phyloP scores from a whole-genome alignment of 352 stramenopile genomes.

The Pythium dissotocum region DNA sequence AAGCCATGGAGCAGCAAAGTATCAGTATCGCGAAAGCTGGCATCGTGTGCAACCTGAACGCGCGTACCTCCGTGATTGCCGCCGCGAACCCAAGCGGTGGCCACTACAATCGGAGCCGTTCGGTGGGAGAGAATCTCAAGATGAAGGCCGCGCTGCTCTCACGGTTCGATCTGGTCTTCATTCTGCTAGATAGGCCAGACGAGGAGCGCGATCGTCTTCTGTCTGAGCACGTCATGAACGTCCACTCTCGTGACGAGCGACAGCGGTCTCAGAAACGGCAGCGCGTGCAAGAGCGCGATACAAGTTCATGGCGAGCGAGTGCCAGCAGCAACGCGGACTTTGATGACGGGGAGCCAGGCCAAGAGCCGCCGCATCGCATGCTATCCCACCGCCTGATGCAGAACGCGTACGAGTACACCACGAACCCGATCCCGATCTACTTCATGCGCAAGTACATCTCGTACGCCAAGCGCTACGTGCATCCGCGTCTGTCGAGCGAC shows the following conservation, averaged over 20 bases:
- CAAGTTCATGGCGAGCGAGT: neutral
- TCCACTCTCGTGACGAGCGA: slow-evolving; percentile 41
- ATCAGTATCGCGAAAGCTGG: slow-evolving; percentile 83
- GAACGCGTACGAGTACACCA: slow-evolving; percentile 30
- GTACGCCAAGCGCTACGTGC: slow-evolving; percentile 90
- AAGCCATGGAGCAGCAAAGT: slow-evolving; percentile 98
- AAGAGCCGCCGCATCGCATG: slow-evolving; percentile 23
- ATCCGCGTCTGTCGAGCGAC: slow-evolving; percentile 63
- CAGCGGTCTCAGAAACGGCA: slow-evolving; percentile 19
- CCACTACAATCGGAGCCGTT: slow-evolving; percentile 92
- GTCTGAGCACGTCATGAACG: slow-evolving; percentile 92
- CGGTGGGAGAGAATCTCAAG: slow-evolving; percentile 93
- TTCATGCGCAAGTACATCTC: slow-evolving; percentile 95
- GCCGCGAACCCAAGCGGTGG: slow-evolving; percentile 94
- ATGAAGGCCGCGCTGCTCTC: slow-evolving; percentile 92
- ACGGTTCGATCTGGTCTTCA: slow-evolving; percentile 95
- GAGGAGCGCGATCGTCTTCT: slow-evolving; percentile 89
- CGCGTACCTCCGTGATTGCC: slow-evolving; percentile 92
- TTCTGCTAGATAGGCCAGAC: slow-evolving; percentile 92
- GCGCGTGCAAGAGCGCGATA: slow-evolving; percentile 9
- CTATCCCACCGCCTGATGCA: slow-evolving; percentile 34
- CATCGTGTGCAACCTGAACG: slow-evolving; percentile 91
- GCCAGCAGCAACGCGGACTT: neutral
- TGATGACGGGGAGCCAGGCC: neutral
- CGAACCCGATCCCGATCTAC: slow-evolving; percentile 37